These are phyloP conservation scores for Phialocephala sp. DNA, from an alignment of 2,329 filamentous ascomycete genomes.

Conservation along the genomic window DNA sequence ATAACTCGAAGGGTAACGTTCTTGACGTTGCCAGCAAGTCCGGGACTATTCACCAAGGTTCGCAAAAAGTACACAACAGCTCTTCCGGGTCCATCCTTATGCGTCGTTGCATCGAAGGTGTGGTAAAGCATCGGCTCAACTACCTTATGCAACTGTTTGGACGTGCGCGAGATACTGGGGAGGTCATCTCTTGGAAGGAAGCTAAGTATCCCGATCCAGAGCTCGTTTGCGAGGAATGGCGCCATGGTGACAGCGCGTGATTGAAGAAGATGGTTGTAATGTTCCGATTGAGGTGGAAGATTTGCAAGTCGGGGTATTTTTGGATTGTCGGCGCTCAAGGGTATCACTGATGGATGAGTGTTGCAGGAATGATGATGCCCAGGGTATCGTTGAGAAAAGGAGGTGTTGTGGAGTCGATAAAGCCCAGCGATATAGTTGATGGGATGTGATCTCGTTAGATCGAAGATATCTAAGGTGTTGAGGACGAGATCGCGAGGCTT, in stretches of 20 bases:
- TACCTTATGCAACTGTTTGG: not conserved
- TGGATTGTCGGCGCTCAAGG: no score
- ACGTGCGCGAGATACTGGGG: not conserved
- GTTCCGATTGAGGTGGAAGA: not conserved
- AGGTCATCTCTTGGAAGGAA: not conserved
- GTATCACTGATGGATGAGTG: no score
- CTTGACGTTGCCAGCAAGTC: not conserved
- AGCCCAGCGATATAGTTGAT: no score
- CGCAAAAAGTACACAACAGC: not conserved
- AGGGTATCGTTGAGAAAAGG: no score
- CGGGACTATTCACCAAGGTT: not conserved
- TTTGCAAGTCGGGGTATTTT: not conserved
- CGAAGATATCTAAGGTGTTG: no score
- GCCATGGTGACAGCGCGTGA: not conserved
- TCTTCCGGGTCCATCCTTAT: not conserved
- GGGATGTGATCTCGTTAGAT: no score
- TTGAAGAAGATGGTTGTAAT: not conserved
- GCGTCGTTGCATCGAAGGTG: not conserved
- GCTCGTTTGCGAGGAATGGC: not conserved
- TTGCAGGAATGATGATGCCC: no score
- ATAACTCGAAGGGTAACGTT: not conserved
- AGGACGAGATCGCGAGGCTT: no score
- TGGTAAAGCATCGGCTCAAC: not conserved
- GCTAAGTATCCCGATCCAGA: not conserved
- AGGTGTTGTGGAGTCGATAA: no score